Base-by-base conservation (phyloP, 345 rosid species). In the Murraya paniculata region DNA sequence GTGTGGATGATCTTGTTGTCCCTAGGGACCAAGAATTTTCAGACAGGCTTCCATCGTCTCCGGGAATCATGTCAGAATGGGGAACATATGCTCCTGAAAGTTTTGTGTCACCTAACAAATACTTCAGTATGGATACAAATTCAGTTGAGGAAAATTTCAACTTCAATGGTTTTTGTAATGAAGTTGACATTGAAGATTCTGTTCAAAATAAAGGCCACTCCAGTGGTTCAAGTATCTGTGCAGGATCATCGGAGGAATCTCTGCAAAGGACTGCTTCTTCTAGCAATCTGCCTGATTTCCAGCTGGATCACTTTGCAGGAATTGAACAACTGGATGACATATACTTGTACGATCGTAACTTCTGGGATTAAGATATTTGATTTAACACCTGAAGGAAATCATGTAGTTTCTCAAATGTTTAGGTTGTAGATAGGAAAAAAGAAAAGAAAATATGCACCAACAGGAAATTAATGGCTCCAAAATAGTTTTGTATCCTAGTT, bases 321-420 rank as follows among this genome's bases (percentile, higher is more conserved):
- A 86, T 88, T 68, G 89, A 88, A 55, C 90, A 90, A 69, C 77
- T 82, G 79, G 97, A 94, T 82, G 95, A 91, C 82, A 64, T 92
- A 72, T 94, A 88, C 97, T 76, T 90, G 98, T 94, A 90, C 86
- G 62, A 72, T 75, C 86, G 64, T 81, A 79, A 82, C 84, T 65
- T 81, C 83, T 86, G 87, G 79, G 75, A 72, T 84, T 85, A 76
- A 81, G 85, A 83, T 85, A 76, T 81, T 86, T 83, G 71, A 73
- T 86, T 84, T 79, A 65, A 76, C 41, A 69, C 61, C 57, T 69
- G 66, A 81, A 68, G 78, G 78, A 81, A 57, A 59, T 77, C 79
- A 76, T 78, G 30, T 86, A 76, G 81, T 72, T 72, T 82, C 71
- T 62, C 66, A 74, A 71, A 77, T 78, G 70, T 71, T 67, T 80